Evolutionary conservation across 129 eudicot genomes (phyloP).

Genomic region (Flaveria brownii): DNA sequence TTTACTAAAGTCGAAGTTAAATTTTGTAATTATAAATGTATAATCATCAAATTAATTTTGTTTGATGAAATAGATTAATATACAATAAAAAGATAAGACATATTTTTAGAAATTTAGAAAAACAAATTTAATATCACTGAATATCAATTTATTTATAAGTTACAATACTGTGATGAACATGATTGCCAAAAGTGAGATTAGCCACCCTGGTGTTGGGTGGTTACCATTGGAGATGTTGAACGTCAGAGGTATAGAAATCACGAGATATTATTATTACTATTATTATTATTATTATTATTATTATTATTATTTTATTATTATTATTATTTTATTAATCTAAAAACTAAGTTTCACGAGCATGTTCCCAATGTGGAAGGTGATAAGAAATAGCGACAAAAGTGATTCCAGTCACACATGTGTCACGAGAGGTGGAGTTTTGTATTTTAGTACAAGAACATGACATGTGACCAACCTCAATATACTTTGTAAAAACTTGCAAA

Average conservation of each 20-base stretch:
- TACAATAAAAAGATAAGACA: too few relatives aligned
- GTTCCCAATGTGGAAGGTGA: conserved; percentile 40
- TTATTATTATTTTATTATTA: neutral
- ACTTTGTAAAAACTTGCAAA: conserved; percentile 27
- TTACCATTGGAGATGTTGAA: neutral
- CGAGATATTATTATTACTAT: neutral
- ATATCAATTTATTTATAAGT: too few relatives aligned
- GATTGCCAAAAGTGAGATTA: neutral
- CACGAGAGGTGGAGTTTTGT: conserved; percentile 38
- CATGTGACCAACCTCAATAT: conserved; percentile 41
- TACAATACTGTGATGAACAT: neutral
- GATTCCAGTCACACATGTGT: conserved; percentile 30
- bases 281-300: too few relatives aligned
- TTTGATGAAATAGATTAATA: too few relatives aligned
- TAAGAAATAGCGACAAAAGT: conserved; percentile 32
- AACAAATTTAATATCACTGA: too few relatives aligned
- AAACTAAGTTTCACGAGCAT: conserved; percentile 19
- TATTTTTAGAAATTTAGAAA: too few relatives aligned
- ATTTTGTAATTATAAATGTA: too few relatives aligned
- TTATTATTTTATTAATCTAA: neutral
- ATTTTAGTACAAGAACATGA: conserved; percentile 26
- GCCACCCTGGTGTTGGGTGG: neutral
- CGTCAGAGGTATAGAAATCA: neutral
- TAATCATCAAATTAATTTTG: too few relatives aligned
- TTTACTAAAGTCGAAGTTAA: too few relatives aligned